Evolutionary conservation across 148 eudicot species (phyloP), one percentile per base, ranked within the genome.

Genomic region (Salicornia ramosissima): DNA sequence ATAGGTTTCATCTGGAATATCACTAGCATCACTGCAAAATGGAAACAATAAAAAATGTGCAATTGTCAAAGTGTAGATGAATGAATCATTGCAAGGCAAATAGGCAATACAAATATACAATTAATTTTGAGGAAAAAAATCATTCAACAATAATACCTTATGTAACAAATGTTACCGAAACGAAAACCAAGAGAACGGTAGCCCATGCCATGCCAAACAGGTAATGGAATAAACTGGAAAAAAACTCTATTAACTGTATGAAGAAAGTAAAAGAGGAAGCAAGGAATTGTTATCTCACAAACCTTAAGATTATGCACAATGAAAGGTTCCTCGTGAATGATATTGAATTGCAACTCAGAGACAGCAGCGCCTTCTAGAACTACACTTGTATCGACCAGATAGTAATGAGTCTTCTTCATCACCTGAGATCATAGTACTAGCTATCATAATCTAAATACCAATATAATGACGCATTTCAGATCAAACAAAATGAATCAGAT

Each of bases 361-460:
- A 95, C 99, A 60, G 96, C 99, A 75, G 99, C 99, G 71, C 99
- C 99, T 58, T 91, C 85, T 71, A 78, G 72, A 50, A 95, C 67
- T 26, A 78, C 88, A 73, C 97, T 91, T 13, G 89, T 89, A 80
- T 95, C 99, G 28, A 95, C 90, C 72, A 95, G 78, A 78, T 95
- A 95, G 77, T 87, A 91, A 80, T 91, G 99, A 33, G 97, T 95
- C 83, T 87, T 95, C 87, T 91, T 95, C 99, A 94, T 95, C 61
- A 95, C 99, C 99, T 95, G 86, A 78, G 67, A 71, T 69, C 21
- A 64, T 19, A 39, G 67, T 34, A 40, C n/a, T 26, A 69, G 71
- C 3, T 57, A 40, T 30, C 47, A 33, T 65, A 9, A 75, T 61
- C 30, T n/a, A 29, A 58, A 58, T 10, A 36, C 58, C 1, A 29